A percentile compares a stretch with the other conserved stretches of the same genome.
phyloP scores from a whole-genome alignment of 1,284 basidiomycete species.

The Chiua sp. region DNA sequence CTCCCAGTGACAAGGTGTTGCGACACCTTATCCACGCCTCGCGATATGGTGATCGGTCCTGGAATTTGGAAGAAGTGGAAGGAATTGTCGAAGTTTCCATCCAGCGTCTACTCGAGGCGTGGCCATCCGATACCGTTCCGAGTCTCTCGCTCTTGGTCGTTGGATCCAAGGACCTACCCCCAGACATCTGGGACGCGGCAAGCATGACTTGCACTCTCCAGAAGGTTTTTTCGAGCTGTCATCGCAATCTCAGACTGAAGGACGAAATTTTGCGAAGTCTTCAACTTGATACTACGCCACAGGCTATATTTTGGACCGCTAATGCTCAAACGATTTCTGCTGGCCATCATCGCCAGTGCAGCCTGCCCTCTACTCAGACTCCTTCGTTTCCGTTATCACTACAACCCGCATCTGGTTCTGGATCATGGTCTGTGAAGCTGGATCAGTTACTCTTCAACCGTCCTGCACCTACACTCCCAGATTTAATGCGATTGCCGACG shows the following conservation, averaged over 20 bases:
- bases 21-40: neutral
- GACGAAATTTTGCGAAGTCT: neutral
- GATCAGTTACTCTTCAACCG: slow-evolving; percentile 2
- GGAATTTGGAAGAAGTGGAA: too few relatives aligned
- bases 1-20: neutral
- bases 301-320: too few relatives aligned
- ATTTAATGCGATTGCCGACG: neutral
- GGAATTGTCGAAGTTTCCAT: neutral
- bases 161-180: neutral
- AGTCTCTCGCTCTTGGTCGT: neutral
- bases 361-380: too few relatives aligned
- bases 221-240: neutral
- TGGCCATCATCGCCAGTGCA: too few relatives aligned
- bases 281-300: neutral
- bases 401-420: too few relatives aligned
- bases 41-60: too few relatives aligned
- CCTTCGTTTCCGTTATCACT: too few relatives aligned
- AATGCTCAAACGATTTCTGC: too few relatives aligned
- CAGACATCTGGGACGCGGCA: neutral
- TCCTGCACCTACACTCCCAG: too few relatives aligned
- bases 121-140: neutral
- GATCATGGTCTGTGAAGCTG: neutral
- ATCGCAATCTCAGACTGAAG: neutral
- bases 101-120: neutral
- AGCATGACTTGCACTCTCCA: neutral